Evolutionary conservation across 1,284 basidiomycete species (phyloP).

Genomic region (Cryptococcus sp.): DNA sequence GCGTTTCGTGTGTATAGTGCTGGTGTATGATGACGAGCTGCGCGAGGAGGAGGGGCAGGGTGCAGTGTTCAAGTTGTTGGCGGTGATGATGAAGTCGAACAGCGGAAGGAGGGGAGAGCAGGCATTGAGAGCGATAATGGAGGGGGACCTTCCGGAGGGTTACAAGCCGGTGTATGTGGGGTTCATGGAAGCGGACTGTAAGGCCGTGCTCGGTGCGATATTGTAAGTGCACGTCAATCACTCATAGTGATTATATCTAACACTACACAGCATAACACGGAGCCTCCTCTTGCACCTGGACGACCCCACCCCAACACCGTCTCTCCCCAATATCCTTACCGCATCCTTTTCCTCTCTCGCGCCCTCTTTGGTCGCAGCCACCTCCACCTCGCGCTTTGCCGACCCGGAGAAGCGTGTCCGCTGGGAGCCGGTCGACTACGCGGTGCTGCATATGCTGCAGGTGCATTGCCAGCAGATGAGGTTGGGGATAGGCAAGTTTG

Average conservation of each 20-base stretch:
- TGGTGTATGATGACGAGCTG: slow-evolving; percentile 32
- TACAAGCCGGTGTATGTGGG: slow-evolving; percentile 18
- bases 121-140: slow-evolving; percentile 34
- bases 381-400: slow-evolving; percentile 30
- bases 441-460: slow-evolving; percentile 42
- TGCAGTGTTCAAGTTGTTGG: slow-evolving; percentile 28
- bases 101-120: slow-evolving; percentile 38
- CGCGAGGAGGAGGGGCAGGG: slow-evolving; percentile 22
- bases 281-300: slow-evolving; percentile 28
- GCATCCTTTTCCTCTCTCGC: slow-evolving; percentile 34
- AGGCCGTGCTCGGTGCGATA: slow-evolving; percentile 40
- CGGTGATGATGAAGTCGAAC: slow-evolving; percentile 31
- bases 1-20: slow-evolving; percentile 29
- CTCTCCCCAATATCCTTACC: slow-evolving; percentile 3
- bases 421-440: slow-evolving; percentile 42
- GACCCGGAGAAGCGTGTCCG: slow-evolving; percentile 14
- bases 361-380: slow-evolving; percentile 35
- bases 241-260: not conserved
- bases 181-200: slow-evolving; percentile 28
- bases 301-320: slow-evolving; percentile 11
- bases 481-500: slow-evolving; percentile 12
- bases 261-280: slow-evolving; percentile 15
- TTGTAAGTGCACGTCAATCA: slow-evolving; percentile 18
- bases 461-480: slow-evolving; percentile 34
- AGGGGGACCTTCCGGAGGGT: slow-evolving; percentile 22